Conservation (phyloP, 2,329 filamentous ascomycete species). For the Phoma sp. region DNA sequence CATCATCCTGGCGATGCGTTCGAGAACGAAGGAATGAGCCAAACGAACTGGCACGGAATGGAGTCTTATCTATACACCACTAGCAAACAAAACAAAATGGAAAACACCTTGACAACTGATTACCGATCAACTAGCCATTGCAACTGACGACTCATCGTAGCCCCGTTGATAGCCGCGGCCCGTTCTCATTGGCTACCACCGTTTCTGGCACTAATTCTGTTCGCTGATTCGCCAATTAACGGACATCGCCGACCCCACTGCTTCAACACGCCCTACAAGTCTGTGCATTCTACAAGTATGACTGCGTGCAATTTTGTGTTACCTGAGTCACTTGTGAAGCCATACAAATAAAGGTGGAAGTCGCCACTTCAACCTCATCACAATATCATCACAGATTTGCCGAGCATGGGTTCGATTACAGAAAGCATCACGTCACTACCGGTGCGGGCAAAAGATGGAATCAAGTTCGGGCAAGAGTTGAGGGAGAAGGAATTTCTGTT, state of each 20-base stretch:
- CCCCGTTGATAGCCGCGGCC: slow-evolving; percentile 5
- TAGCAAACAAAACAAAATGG: background rate
- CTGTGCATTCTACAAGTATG: slow-evolving; percentile 10
- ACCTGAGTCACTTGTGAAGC: background rate
- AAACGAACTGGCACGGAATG: background rate
- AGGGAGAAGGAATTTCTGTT: slow-evolving; percentile 72
- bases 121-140: too few species aligned
- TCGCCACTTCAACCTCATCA: background rate
- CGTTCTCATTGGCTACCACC: background rate
- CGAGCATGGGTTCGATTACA: slow-evolving; percentile 1
- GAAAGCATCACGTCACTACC: slow-evolving; percentile 11
- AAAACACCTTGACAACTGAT: background rate
- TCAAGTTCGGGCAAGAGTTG: slow-evolving; percentile 61
- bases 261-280: slow-evolving; percentile 11
- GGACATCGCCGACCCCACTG: background rate
- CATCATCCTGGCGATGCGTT: slow-evolving; percentile 18
- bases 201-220: background rate
- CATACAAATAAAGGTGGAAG: background rate
- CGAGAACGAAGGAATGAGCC: background rate
- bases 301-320: background rate
- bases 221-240: background rate
- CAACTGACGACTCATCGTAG: background rate
- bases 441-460: slow-evolving; percentile 28
- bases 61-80: background rate
- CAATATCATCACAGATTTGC: background rate